Evolutionary conservation across 2,329 filamentous ascomycete genomes (phyloP).

Genomic region (Capronia coronata): DNA sequence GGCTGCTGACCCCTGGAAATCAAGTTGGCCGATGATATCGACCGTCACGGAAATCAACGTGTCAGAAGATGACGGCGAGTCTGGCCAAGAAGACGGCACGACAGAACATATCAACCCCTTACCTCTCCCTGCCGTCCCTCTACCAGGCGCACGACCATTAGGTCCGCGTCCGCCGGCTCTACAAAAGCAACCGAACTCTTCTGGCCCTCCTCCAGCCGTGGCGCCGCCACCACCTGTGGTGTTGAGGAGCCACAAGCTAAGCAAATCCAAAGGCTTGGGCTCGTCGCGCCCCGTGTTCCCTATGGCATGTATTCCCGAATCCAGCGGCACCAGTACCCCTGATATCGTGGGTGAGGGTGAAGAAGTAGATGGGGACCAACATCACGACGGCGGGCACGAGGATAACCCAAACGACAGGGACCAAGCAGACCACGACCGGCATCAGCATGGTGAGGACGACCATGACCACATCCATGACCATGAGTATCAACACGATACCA

Average conservation of each 20-base stretch:
- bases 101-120: conserved; percentile 1
- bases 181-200: background rate
- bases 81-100: background rate
- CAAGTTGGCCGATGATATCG: background rate
- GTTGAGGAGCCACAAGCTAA: background rate
- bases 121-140: conserved; percentile 2
- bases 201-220: background rate
- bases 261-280: background rate
- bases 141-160: conserved; percentile 1
- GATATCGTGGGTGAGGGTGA: background rate
- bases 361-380: too few relatives aligned
- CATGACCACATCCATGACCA: background rate
- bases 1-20: too few relatives aligned
- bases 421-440: background rate
- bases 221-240: background rate
- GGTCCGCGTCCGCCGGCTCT: conserved; percentile 9
- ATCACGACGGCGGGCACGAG: too few relatives aligned
- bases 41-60: background rate
- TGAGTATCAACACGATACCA: background rate
- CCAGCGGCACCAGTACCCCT: background rate
- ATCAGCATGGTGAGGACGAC: background rate
- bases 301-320: conserved; percentile 8
- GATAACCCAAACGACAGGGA: too few relatives aligned
- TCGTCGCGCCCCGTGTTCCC: conserved; percentile 1
- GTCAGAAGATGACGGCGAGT: background rate